Evolutionary conservation across 2,329 filamentous ascomycete genomes (phyloP), one percentile per base, ranked within the genome.

Genomic region (Beauveria sp.): DNA sequence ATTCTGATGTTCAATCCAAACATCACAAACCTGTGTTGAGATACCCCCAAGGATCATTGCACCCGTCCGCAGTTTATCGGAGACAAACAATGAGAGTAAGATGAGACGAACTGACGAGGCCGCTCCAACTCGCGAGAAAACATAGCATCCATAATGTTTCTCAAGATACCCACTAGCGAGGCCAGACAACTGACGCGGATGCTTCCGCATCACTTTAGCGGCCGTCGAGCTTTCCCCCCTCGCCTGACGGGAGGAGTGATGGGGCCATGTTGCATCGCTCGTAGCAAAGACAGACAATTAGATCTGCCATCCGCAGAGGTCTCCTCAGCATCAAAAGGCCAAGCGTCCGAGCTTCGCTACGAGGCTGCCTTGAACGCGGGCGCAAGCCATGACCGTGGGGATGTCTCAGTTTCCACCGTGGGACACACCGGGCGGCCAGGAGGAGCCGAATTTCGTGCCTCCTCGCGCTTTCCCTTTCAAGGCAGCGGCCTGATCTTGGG

Each of bases 321-420:
- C 10, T 43, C 18, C 51, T 51, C 9, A 24, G 34, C n/a, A 52
- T n/a, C 49, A 12, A 26, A 12, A 3, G 28, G 49, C 20, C 26
- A 46, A 46, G 40, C 46, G 40, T 14, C 58, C 49, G 58, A 60
- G 38, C 40, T 38, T 53, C 42, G 10, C 49, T 48, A 49, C 24
- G 38, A 46, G 40, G 26, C 38, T 51, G 24, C 38, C 12, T 16
- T 20, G 45, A n/a, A 49, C 57, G 46, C 38, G 28, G 46, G 48
- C 40, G 31, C 49, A 34, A 53, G 57, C 49, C 49, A 60, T 60
- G 49, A 28, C 48, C 57, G 57, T 60, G 57, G 57, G 38, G 48
- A 53, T 60, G 57, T 60, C 57, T 60, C 57, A 60, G 57, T 60
- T 52, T 59, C 34, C 54, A 24, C 54, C 43, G 20, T 58, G 28